Evolutionary conservation across 495 filamentous ascomycete genomes (phyloP).

Genomic region (Astrocystis sublimbata): DNA sequence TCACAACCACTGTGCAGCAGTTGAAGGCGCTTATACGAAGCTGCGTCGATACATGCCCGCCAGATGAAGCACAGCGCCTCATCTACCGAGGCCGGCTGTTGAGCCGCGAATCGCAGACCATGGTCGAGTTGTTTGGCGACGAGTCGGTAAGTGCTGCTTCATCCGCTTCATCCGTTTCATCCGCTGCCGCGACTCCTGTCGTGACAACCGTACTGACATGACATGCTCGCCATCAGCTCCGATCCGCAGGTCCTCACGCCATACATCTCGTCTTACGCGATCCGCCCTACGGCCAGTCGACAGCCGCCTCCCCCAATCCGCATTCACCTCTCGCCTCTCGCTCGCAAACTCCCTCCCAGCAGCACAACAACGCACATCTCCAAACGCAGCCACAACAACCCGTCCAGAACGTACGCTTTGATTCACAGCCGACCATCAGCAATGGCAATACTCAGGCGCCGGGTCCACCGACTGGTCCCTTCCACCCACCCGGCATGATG

Average conservation of each 20-base stretch:
- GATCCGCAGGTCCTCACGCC: constrained; percentile 46
- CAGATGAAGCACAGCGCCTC: constrained; percentile 59
- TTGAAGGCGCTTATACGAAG: constrained; percentile 62
- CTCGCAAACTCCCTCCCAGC: constrained; percentile 14
- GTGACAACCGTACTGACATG: constrained; percentile 20
- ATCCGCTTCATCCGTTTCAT: too few relatives aligned
- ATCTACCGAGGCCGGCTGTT: constrained; percentile 68
- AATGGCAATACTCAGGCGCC: constrained; percentile 27
- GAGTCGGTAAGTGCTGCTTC: constrained; percentile 50
- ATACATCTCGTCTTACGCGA: constrained; percentile 67
- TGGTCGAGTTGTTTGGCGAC: constrained; percentile 59
- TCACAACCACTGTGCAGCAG: constrained; percentile 58
- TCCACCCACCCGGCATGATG: constrained; percentile 13
- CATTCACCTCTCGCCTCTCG: constrained; percentile 9
- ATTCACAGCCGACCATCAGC: constrained; percentile 17
- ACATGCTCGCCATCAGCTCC: constrained; percentile 40
- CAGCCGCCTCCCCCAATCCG: constrained; percentile 17
- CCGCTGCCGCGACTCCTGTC: neutral
- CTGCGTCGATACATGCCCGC: constrained; percentile 53
- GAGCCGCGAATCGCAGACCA: constrained; percentile 50
- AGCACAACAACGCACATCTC: constrained; percentile 2
- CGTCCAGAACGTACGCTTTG: constrained; percentile 17
- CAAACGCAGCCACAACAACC: constrained; percentile 19
- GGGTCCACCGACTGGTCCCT: constrained; percentile 14
- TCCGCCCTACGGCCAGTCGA: constrained; percentile 27